Evolutionary conservation across 257 asterid genomes (phyloP).

Genomic region (Fraxinus quadrangulata): DNA sequence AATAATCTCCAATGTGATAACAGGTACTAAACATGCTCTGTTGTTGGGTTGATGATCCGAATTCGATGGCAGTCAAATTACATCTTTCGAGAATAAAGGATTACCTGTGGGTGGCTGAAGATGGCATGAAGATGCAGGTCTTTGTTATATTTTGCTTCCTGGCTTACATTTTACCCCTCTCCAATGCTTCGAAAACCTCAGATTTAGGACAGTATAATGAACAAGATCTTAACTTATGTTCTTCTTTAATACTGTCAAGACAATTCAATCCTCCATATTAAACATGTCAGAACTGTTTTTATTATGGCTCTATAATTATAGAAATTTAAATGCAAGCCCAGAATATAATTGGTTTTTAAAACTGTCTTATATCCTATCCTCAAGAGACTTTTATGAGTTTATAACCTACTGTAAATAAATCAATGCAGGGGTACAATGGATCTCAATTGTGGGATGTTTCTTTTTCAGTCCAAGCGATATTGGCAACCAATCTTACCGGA

Average conservation of each 20-base stretch:
- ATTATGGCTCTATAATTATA: neutral
- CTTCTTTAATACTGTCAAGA: neutral
- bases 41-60: slow-evolving; percentile 63
- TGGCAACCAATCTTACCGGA: slow-evolving; percentile 43
- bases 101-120: slow-evolving; percentile 82
- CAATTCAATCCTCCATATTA: neutral
- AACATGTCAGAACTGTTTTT: neutral
- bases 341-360: neutral
- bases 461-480: slow-evolving; percentile 65
- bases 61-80: slow-evolving; percentile 40
- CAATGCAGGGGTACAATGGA: slow-evolving; percentile 70
- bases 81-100: slow-evolving; percentile 70
- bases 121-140: slow-evolving; percentile 91
- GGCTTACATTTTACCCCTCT: neutral
- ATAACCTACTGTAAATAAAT: neutral
- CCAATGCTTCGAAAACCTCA: neutral
- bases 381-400: neutral
- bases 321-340: neutral
- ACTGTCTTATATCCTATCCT: neutral
- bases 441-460: slow-evolving; percentile 73
- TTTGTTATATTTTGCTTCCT: neutral
- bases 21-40: slow-evolving; percentile 76
- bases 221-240: neutral
- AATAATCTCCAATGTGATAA: neutral
- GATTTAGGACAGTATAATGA: neutral